Base-by-base conservation (phyloP, 176 grass and related monocot genomes). In the Dactylis glomerata region DNA sequence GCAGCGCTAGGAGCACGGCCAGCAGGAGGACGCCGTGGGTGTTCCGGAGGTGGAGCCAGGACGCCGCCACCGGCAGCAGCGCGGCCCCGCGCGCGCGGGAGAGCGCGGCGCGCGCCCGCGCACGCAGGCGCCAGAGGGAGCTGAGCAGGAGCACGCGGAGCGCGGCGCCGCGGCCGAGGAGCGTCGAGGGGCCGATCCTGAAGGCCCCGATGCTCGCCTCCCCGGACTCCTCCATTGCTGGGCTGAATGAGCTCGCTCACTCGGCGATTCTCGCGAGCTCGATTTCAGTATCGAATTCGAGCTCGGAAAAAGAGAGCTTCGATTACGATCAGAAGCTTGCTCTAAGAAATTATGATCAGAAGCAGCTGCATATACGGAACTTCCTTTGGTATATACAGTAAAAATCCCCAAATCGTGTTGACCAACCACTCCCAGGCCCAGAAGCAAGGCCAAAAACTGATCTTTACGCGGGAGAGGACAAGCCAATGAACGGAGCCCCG, bases 31-130 rank as follows among this genome's bases (percentile, higher is more conserved):
- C 64, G 36, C 94, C 94, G 19, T 86, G 92, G 66, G 83, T 88
- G 81, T 97, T 94, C 84, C 86, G 85, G 49, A 93, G 94, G 68
- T 91, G 86, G 73, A 97, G 85, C 88, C 88, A 92, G 34, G 89
- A 67, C 20, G 78, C 28, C 70, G 45, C 27, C 42, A 56, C 22
- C 73, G n/a, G 20, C 4, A 81, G 80, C 22, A 84, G 69, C 41
- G 54, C n/a, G 17, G 78, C 27, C 71, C 66, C 4, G 59, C 75
- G 59, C 10, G 36, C 67, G 47, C 77, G 80, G 26, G 86, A 88
- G 56, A 87, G 5, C 22, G 87, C 87, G 4, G 46, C 67, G 54
- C 74, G 26, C 22, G 71, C 71, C 14, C 85, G 79, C 16, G 85
- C 87, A 2, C 91, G 91, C 58, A 95, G 89, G 0, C 90, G 86